A percentile compares a stretch with the other conserved stretches of the same genome.
phyloP scores from a whole-genome alignment of 2,329 filamentous ascomycete species.

The Rhytidhysteron rufulum region DNA sequence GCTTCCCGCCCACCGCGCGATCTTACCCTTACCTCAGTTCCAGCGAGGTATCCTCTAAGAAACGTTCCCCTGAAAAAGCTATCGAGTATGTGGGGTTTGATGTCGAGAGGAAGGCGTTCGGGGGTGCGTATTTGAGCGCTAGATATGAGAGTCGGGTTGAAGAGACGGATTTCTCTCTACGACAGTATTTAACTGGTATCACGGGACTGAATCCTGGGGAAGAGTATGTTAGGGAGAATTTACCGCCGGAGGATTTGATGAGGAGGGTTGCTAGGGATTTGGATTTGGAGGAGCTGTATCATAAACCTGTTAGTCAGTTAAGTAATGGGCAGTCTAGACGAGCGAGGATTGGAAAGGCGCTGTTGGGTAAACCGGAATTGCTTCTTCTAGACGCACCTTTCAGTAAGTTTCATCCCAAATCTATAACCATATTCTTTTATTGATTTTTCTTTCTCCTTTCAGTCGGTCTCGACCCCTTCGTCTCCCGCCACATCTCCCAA shows the following conservation, averaged over 20 bases:
- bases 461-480: slow-evolving; percentile 87
- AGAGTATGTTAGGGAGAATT: slow-evolving; percentile 40
- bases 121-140: slow-evolving; percentile 75
- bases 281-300: slow-evolving; percentile 63
- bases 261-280: slow-evolving; percentile 66
- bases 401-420: slow-evolving; percentile 47
- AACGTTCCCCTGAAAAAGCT: slow-evolving; percentile 59
- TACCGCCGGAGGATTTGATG: slow-evolving; percentile 48
- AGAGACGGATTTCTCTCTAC: slow-evolving; percentile 79
- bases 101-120: slow-evolving; percentile 59
- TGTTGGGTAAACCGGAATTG: slow-evolving; percentile 75
- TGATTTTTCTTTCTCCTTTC: slow-evolving; percentile 5
- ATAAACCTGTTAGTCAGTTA: slow-evolving; percentile 81
- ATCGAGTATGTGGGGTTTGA: slow-evolving; percentile 92
- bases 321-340: slow-evolving; percentile 91
- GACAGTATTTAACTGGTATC: slow-evolving; percentile 76
- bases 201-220: slow-evolving; percentile 75
- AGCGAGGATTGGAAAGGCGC: slow-evolving; percentile 80
- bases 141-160: slow-evolving; percentile 87
- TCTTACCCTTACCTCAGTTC: slow-evolving; percentile 74
- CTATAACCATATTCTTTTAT: neutral
- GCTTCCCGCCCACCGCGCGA: slow-evolving; percentile 69
- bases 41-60: slow-evolving; percentile 52
- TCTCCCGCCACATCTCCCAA: slow-evolving; percentile 65
- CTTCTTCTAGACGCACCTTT: slow-evolving; percentile 90